Base-by-base conservation (phyloP, 805 yeast genomes). In the Debaryomyces castellii region DNA sequence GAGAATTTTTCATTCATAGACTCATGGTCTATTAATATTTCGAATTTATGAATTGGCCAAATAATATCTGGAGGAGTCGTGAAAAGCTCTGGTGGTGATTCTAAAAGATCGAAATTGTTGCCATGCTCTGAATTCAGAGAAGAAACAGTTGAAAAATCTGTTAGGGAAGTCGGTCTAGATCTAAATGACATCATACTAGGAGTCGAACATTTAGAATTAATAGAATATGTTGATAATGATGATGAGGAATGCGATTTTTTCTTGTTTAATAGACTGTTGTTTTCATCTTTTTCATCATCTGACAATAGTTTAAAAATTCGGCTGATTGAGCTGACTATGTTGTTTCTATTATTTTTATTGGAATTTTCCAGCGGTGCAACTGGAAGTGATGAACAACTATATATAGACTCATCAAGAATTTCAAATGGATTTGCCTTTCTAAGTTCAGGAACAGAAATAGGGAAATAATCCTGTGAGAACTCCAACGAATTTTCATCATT, bases 371-470 rank as follows among this genome's bases (percentile, higher is more conserved):
- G 46, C 6, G 46, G 33, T 21, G 44, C 28, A 7, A 44, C 41
- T 5, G 63, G 54, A 34, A 60, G 51, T 5, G 64, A 53, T 3
- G 60, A 57, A 47, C 69, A 62, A 10, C 62, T 70, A 59, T 82
- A 83, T 25, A 81, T 73, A 1, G 86, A 83, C 53, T 83, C 89
- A 59, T 83, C 89, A 41, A 83, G 73, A 2, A 83, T 73, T 51
- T 83, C 89, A 59, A 73, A 83, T 0, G 87, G 77, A 58, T 80
- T 83, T 1, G 80, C 73, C 51, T 78, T 77, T 32, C 77, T 62
- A 33, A 71, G 59, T 46, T 70, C 74, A 43, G 71, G 63, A 8
- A 64, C 51, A 40, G 57, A 60, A 11, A 54, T 32, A 1, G 58
- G 46, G 17, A 59, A 51, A 2, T 61, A 46, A 30, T 56, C 27